phyloP scores from a whole-genome alignment of 768 basidiomycete genomes.

The Lyophyllum atratum region DNA sequence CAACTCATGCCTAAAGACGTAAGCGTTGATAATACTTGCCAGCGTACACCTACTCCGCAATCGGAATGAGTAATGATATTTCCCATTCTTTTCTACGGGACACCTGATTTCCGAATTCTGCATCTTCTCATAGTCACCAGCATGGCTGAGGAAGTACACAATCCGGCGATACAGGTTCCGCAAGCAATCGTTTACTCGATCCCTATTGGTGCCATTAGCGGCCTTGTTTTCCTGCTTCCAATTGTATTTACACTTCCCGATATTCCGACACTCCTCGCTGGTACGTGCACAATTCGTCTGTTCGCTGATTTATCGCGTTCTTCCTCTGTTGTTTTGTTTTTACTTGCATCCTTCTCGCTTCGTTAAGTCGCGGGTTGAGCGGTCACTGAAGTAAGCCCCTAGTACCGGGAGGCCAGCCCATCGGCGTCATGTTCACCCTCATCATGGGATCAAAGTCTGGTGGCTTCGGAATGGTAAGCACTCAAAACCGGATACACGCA shows the following conservation, averaged over 20 bases:
- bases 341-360: not conserved
- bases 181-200: slow-evolving; percentile 55
- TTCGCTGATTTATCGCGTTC: not conserved
- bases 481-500: not conserved
- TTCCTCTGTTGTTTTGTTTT: not conserved
- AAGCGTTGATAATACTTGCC: not conserved
- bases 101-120: not conserved
- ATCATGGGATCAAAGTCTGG: slow-evolving; percentile 63
- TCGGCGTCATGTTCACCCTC: slow-evolving; percentile 61
- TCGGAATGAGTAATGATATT: slow-evolving; percentile 57
- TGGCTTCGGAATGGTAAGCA: slow-evolving; percentile 59
- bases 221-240: slow-evolving; percentile 59
- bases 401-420: slow-evolving; percentile 65
- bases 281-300: slow-evolving; percentile 27
- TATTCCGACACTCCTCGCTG: slow-evolving; percentile 49
- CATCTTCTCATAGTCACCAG: slow-evolving; percentile 47
- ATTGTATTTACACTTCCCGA: slow-evolving; percentile 68
- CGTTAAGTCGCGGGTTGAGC: not conserved
- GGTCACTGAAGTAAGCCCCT: not conserved
- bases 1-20: not conserved
- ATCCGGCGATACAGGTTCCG: slow-evolving; percentile 57
- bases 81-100: not conserved
- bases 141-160: slow-evolving; percentile 69
- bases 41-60: slow-evolving; percentile 58
- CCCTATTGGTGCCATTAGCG: slow-evolving; percentile 52